Base-by-base conservation (phyloP, 1,284 basidiomycete species). In the Anthracocystis setariae region DNA sequence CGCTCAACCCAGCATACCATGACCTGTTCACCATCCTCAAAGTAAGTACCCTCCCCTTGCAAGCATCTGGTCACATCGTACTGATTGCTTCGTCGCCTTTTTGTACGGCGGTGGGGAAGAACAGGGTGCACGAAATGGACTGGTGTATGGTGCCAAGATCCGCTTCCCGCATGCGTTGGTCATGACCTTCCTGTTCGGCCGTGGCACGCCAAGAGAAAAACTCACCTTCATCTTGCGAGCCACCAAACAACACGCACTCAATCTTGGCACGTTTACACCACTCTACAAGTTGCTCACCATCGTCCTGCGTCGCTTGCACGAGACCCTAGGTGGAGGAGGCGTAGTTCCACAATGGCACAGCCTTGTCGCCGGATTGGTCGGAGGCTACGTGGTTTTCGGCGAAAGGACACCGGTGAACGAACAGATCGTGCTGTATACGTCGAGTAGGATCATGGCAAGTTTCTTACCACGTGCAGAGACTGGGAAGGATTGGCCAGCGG, bases 371-470 rank as follows among this genome's bases (percentile, higher is more conserved):
- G 95, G 95, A 17, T 85, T 96, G 29, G 85, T 98, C 44, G 93
- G 94, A 7, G 95, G 96, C 2, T 98, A 93, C 85, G 82, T 91
- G 54, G 92, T 96, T 3, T 99, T 99, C 80, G 93, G 96, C 9
- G 90, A 97, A 63, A 87, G 94, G 58, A 95, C 90, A 57, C 91
- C 95, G n/a, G 91, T 98, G 69, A 98, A 98, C 81, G 95, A 98
- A 83, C 96, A 98, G 21, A 98, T 98, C 73, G 96, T 98, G 10
- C 89, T 99, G 58, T 99, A 98, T 45, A 80, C 76, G 29, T 62
- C 70, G 12, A 75, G 77, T 10, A 68, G 82, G 25, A 74, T 80
- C 33, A 64, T 83, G 12, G 75, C 80, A 7, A 56, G 67, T 23
- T 71, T 83, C 38, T 61, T 83, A 15, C 82, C 82, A 7, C 67